Conservation (phyloP, 306 rosid genomes). For the Cucumis melo region DNA sequence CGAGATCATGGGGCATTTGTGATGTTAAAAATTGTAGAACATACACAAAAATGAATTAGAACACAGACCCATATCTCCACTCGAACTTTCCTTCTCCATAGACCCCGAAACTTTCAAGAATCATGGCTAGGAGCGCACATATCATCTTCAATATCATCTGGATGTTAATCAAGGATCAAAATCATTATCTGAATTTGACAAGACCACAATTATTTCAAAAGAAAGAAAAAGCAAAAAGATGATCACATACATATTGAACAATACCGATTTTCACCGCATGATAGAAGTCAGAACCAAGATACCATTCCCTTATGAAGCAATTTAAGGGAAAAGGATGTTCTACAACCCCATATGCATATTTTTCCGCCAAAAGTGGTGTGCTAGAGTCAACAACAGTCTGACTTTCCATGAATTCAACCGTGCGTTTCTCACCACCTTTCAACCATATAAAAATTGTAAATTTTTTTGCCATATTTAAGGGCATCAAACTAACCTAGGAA, state of each 20-base stretch:
- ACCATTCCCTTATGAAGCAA: slow-evolving; percentile 65
- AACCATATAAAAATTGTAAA: slow-evolving; percentile 5
- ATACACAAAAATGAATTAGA: not conserved
- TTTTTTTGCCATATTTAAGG: slow-evolving; percentile 1
- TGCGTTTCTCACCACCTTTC: slow-evolving; percentile 86
- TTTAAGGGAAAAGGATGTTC: slow-evolving; percentile 96
- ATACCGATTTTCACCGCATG: slow-evolving; percentile 96
- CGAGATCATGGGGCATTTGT: not conserved
- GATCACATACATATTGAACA: slow-evolving; percentile 84
- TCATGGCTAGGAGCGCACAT: slow-evolving; percentile 88
- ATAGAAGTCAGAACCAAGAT: slow-evolving; percentile 85
- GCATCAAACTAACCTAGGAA: not conserved
- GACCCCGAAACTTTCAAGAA: slow-evolving; percentile 81
- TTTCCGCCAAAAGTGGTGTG: slow-evolving; percentile 71
- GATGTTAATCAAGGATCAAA: slow-evolving; percentile 17
- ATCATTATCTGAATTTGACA: not conserved
- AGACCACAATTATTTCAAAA: not conserved
- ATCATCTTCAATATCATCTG: slow-evolving; percentile 96
- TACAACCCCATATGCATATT: slow-evolving; percentile 75
- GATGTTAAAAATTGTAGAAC: not conserved
- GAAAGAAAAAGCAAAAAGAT: slow-evolving; percentile 13
- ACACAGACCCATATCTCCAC: slow-evolving; percentile 80
- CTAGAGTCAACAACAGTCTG: slow-evolving; percentile 45
- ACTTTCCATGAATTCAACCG: slow-evolving; percentile 81
- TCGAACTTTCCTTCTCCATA: slow-evolving; percentile 96